phyloP scores from a whole-genome alignment of 139 green algal species.

The Chlamydomonas sp. region DNA sequence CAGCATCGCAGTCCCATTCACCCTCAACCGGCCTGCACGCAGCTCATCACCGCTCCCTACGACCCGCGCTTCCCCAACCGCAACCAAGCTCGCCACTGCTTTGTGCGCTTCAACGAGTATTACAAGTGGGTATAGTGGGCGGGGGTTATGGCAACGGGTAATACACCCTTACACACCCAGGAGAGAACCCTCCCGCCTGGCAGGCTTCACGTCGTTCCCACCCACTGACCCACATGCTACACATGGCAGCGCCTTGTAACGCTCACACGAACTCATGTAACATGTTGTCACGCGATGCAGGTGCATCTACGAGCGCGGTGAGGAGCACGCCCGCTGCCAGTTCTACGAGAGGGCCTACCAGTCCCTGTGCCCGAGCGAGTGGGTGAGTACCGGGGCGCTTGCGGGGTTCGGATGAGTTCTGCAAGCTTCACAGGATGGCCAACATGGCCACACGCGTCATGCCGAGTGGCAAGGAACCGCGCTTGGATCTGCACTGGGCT shows the following conservation, averaged over 20 bases:
- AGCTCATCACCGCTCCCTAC: conserved; percentile 77
- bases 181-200: too few relatives aligned
- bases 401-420: neutral
- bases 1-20: neutral
- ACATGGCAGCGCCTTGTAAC: too few relatives aligned
- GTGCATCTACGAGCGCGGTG: conserved; percentile 76
- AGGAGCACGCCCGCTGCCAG: conserved; percentile 69
- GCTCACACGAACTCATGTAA: too few relatives aligned
- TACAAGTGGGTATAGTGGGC: conserved; percentile 74
- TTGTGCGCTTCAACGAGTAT: conserved; percentile 94
- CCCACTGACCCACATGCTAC: too few relatives aligned
- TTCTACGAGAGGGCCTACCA: conserved; percentile 83
- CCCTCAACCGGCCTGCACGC: conserved; percentile 7
- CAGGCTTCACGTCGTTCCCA: too few relatives aligned
- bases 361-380: conserved; percentile 89
- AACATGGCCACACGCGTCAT: too few relatives aligned
- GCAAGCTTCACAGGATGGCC: too few relatives aligned
- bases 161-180: too few relatives aligned
- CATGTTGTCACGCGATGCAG: conserved; percentile 18
- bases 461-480: too few relatives aligned
- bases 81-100: conserved; percentile 93
- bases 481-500: neutral
- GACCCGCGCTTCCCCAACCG: conserved; percentile 91
- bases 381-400: conserved; percentile 60
- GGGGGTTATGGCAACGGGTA: too few relatives aligned